Conservation (phyloP, 768 basidiomycete genomes). For the Boletus speciosus region DNA sequence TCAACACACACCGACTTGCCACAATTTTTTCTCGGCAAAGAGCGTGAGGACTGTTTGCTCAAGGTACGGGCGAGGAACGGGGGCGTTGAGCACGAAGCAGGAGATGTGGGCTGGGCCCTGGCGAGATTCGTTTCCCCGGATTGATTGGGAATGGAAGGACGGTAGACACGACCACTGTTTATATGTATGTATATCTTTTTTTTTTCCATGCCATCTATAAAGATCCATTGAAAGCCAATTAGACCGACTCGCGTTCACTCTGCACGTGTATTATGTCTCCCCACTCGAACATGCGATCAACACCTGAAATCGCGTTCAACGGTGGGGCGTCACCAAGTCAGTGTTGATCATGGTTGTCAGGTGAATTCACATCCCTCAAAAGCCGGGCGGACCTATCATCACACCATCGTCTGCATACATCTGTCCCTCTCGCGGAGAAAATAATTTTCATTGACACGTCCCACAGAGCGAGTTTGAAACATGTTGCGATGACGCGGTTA, state of each 20-base stretch:
- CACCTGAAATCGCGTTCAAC: too few relatives aligned
- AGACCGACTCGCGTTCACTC: not conserved
- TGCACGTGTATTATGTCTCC: not conserved
- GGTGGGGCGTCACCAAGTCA: too few relatives aligned
- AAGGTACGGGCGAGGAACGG: not conserved
- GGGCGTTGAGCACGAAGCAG: not conserved
- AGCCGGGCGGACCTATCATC: too few relatives aligned
- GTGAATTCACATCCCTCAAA: too few relatives aligned
- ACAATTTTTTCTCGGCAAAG: not conserved
- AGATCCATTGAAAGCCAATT: too few relatives aligned
- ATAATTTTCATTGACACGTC: not conserved
- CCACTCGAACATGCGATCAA: too few relatives aligned
- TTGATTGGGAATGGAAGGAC: not conserved
- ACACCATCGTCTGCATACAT: not conserved
- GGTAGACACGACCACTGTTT: not conserved
- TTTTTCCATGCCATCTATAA: too few relatives aligned
- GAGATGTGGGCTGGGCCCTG: not conserved
- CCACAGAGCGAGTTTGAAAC: not conserved
- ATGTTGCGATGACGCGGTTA: not conserved
- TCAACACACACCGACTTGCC: not conserved
- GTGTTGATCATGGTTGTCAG: too few relatives aligned
- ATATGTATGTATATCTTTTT: not conserved
- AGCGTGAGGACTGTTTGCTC: not conserved
- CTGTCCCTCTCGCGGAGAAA: not conserved
- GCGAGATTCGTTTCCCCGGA: not conserved